Conservation (phyloP, 2,329 filamentous ascomycete genomes). For the Xylariaceae sp. region DNA sequence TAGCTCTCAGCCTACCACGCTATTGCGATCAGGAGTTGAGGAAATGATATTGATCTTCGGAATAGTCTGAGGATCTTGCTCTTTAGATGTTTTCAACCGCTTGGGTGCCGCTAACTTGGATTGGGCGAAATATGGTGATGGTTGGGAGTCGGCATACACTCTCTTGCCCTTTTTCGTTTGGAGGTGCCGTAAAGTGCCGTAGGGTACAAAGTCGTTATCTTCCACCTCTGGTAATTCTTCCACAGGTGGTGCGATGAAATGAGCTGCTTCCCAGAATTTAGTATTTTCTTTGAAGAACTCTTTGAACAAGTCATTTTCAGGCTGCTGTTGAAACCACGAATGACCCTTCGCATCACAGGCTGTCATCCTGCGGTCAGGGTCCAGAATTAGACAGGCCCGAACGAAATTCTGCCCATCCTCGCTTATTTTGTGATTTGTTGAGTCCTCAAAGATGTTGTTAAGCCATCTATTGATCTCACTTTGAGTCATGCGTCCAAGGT, state of each 20-base stretch:
- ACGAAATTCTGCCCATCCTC: slow-evolving; percentile 37
- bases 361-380: slow-evolving; percentile 38
- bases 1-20: too few relatives aligned
- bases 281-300: slow-evolving; percentile 7
- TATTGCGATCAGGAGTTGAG: neutral
- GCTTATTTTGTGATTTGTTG: slow-evolving; percentile 17
- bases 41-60: neutral
- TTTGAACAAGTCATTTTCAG: slow-evolving; percentile 6
- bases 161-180: slow-evolving; percentile 2
- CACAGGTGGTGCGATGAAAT: slow-evolving; percentile 25
- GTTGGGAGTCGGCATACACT: neutral
- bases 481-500: slow-evolving; percentile 10
- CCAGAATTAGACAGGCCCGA: slow-evolving; percentile 37
- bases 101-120: neutral
- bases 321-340: slow-evolving; percentile 39
- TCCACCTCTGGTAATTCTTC: slow-evolving; percentile 26
- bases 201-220: neutral
- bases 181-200: neutral
- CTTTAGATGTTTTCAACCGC: slow-evolving; percentile 1
- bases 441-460: slow-evolving; percentile 7
- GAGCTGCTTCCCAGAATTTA: slow-evolving; percentile 25
- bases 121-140: slow-evolving; percentile 10
- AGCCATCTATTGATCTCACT: slow-evolving; percentile 25
- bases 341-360: slow-evolving; percentile 39
- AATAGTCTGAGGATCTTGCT: neutral